Conservation (phyloP, 192 early-diverging fungal species). For the Coemansia furcata region DNA sequence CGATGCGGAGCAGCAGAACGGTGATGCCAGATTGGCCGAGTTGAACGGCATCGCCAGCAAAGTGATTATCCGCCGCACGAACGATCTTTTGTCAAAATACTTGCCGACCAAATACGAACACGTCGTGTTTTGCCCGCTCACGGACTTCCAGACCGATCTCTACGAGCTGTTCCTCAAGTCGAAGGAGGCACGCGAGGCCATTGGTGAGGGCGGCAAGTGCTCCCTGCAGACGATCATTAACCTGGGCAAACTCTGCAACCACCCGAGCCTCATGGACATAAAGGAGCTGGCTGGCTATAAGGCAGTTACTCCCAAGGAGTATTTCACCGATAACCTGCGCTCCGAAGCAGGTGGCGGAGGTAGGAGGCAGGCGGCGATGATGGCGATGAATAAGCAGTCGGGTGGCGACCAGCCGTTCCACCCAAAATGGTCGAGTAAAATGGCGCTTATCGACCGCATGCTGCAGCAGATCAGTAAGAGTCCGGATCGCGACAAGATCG, state of each 20-base stretch:
- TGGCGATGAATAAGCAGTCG: slow-evolving; percentile 2
- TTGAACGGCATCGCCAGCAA: slow-evolving; percentile 83
- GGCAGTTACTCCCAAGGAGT: slow-evolving; percentile 55
- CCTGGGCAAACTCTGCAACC: slow-evolving; percentile 97
- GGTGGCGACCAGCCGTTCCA: slow-evolving; percentile 39
- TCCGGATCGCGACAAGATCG: slow-evolving; percentile 86
- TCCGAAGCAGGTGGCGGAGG: background rate
- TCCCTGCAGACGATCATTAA: slow-evolving; percentile 88
- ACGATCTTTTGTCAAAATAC: slow-evolving; percentile 96
- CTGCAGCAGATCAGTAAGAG: slow-evolving; percentile 67
- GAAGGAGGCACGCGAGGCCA: slow-evolving; percentile 54
- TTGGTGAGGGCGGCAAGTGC: slow-evolving; percentile 72
- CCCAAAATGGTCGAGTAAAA: slow-evolving; percentile 86
- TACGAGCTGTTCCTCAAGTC: slow-evolving; percentile 82
- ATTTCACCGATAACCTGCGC: slow-evolving; percentile 42
- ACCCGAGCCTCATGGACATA: slow-evolving; percentile 84
- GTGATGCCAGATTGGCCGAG: slow-evolving; percentile 85
- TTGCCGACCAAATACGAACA: slow-evolving; percentile 97
- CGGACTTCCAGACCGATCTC: slow-evolving; percentile 70
- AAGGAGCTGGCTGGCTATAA: slow-evolving; percentile 61
- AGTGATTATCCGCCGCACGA: slow-evolving; percentile 97
- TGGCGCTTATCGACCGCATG: slow-evolving; percentile 80
- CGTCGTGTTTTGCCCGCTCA: slow-evolving; percentile 92
- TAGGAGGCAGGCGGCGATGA: slow-evolving; percentile 9
- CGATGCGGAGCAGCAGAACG: slow-evolving; percentile 68